Conservation (phyloP, 192 early-diverging fungal genomes). For the Coemansia sp. region DNA sequence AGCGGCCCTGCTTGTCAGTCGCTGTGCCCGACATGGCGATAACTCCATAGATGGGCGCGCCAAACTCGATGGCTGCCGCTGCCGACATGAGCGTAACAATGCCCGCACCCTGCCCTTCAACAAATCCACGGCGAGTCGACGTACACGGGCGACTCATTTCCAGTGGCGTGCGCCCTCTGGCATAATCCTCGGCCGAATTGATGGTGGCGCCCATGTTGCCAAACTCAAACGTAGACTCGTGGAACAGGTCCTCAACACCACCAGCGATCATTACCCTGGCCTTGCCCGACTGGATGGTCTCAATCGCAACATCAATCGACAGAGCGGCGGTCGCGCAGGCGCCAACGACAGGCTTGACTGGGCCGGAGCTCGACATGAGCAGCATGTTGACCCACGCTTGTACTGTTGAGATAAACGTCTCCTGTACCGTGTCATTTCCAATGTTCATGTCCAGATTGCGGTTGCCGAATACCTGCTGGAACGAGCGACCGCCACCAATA, state of each 20-base stretch:
- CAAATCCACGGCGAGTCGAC: slow-evolving; percentile 85
- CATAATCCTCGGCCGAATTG: slow-evolving; percentile 79
- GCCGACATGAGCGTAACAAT: slow-evolving; percentile 90
- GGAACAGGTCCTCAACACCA: slow-evolving; percentile 85
- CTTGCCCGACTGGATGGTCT: slow-evolving; percentile 84
- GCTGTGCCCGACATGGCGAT: slow-evolving; percentile 85
- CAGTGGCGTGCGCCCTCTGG: slow-evolving; percentile 74
- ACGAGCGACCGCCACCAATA: slow-evolving; percentile 77
- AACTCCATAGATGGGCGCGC: slow-evolving; percentile 89
- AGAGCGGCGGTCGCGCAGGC: slow-evolving; percentile 92
- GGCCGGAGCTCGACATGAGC: slow-evolving; percentile 85
- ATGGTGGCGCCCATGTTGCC: slow-evolving; percentile 95
- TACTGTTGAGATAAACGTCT: slow-evolving; percentile 93
- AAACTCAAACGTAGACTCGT: slow-evolving; percentile 87
- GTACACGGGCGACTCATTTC: slow-evolving; percentile 93
- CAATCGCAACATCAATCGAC: slow-evolving; percentile 86
- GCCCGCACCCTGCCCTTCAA: slow-evolving; percentile 89
- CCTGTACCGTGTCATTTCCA: slow-evolving; percentile 84
- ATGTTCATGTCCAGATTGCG: slow-evolving; percentile 73
- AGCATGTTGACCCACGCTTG: slow-evolving; percentile 96
- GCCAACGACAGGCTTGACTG: slow-evolving; percentile 73
- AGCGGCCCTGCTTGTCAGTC: slow-evolving; percentile 91
- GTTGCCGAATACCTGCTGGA: slow-evolving; percentile 69
- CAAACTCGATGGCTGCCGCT: slow-evolving; percentile 83
- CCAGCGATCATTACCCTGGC: slow-evolving; percentile 90